phyloP scores from a whole-genome alignment of 2,329 filamentous ascomycete species.

The Pyricularia grisea region DNA sequence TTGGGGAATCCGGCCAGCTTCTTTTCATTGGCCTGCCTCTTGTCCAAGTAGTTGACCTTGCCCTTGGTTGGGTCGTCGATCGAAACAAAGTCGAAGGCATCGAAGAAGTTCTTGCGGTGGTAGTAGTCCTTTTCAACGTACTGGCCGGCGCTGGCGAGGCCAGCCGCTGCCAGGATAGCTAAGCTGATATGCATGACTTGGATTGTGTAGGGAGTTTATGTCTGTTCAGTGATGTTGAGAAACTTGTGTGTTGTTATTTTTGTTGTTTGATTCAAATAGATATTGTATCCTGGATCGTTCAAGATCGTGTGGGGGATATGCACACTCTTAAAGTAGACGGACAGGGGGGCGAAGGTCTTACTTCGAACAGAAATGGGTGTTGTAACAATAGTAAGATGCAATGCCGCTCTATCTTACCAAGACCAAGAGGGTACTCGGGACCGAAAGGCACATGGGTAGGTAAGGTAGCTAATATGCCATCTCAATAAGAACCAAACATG shows the following conservation, averaged over 20 bases:
- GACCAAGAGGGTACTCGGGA: not conserved
- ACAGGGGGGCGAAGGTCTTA: not conserved
- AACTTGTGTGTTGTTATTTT: not conserved
- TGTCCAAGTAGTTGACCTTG: slow-evolving; percentile 60
- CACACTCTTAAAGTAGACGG: not conserved
- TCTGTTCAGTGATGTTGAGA: not conserved
- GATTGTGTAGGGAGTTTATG: not conserved
- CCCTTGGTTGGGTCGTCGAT: slow-evolving; percentile 62
- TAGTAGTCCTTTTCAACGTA: slow-evolving; percentile 40
- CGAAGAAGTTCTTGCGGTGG: slow-evolving; percentile 46
- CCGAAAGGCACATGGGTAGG: not conserved
- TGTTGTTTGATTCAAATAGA: not conserved
- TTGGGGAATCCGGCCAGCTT: slow-evolving; percentile 49
- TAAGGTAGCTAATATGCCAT: not conserved
- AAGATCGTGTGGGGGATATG: not conserved
- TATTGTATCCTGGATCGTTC: not conserved
- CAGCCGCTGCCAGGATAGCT: not conserved
- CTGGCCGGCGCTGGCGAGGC: slow-evolving; percentile 10
- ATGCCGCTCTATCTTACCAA: not conserved
- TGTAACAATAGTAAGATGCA: not conserved
- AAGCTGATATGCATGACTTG: not conserved
- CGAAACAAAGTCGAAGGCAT: slow-evolving; percentile 45
- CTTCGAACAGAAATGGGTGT: not conserved
- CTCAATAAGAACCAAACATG: not conserved
- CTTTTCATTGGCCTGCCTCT: slow-evolving; percentile 43